A percentile compares a stretch with the other conserved stretches of the same genome.
phyloP scores from a whole-genome alignment of 106 monocot genomes.

The Acanthochlamys bracteata region DNA sequence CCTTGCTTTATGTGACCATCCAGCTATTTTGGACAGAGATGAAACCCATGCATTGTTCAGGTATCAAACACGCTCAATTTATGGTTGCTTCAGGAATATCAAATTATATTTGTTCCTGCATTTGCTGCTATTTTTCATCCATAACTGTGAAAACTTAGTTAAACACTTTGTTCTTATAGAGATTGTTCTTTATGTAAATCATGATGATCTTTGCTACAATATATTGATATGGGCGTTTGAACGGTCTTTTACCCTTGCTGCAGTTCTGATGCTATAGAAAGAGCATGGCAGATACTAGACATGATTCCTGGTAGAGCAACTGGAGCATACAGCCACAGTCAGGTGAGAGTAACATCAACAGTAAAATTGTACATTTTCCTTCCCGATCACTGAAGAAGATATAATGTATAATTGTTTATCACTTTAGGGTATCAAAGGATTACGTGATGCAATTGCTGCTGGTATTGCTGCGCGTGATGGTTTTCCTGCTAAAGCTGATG shows the following conservation, averaged over 20 bases:
- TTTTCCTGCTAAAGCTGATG: slow-evolving; percentile 80
- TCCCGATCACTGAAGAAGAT: neutral
- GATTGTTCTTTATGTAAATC: too few species aligned
- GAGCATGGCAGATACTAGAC: slow-evolving; percentile 66
- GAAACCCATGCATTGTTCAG: slow-evolving; percentile 85
- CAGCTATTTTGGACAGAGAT: slow-evolving; percentile 55
- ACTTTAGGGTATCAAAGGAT: slow-evolving; percentile 85
- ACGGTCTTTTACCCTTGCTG: slow-evolving; percentile 6
- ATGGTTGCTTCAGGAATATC: too few species aligned
- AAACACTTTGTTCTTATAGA: too few species aligned
- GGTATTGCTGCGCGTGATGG: slow-evolving; percentile 87
- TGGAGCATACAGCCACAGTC: slow-evolving; percentile 96
- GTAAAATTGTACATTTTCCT: neutral
- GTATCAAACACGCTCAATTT: slow-evolving; percentile 26
- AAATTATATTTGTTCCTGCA: too few species aligned
- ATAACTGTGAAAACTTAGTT: too few species aligned
- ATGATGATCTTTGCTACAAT: too few species aligned
- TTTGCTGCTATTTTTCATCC: too few species aligned
- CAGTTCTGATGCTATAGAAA: slow-evolving; percentile 76
- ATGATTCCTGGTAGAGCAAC: slow-evolving; percentile 82
- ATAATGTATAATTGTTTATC: neutral
- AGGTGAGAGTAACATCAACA: slow-evolving; percentile 27
- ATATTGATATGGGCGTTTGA: too few species aligned
- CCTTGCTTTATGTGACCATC: slow-evolving; percentile 77
- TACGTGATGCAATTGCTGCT: slow-evolving; percentile 88